These are phyloP conservation scores for Rhododendron vialii DNA, from an alignment of 148 eudicot genomes.

Conservation along the genomic window DNA sequence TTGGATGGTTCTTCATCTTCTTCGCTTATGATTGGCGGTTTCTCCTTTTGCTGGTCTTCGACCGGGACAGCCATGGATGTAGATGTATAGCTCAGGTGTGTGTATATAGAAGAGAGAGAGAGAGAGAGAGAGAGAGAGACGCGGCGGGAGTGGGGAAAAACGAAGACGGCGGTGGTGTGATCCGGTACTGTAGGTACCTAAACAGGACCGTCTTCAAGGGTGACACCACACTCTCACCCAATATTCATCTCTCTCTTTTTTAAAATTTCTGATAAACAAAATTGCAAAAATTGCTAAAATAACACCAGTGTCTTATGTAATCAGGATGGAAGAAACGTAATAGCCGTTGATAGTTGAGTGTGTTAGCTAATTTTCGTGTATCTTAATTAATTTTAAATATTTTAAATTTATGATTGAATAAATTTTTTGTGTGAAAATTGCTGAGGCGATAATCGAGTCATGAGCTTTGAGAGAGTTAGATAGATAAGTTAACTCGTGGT, in stretches of 20 bases:
- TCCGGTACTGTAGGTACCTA: neutral
- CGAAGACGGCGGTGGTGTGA: neutral
- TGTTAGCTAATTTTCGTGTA: no score
- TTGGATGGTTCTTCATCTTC: slow-evolving; percentile 12
- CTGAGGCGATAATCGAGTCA: no score
- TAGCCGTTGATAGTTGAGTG: neutral
- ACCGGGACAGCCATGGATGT: slow-evolving; percentile 7
- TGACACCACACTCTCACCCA: neutral
- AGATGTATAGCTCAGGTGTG: neutral
- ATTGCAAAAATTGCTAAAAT: no score
- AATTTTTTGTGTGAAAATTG: no score
- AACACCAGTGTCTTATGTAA: no score
- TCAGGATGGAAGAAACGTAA: no score
- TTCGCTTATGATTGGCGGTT: slow-evolving; percentile 9
- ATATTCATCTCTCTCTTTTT: neutral
- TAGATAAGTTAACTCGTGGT: no score
- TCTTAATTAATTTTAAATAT: neutral
- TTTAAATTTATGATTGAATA: no score
- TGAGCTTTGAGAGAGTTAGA: neutral
- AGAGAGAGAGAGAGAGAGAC: neutral
- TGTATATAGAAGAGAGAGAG: neutral
- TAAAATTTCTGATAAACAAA: no score
- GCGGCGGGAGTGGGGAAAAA: neutral
- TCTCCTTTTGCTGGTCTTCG: slow-evolving; percentile 10
- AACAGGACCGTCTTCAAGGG: neutral